phyloP scores from a whole-genome alignment of 176 grass and related monocot genomes.

The Musa beccarii region DNA sequence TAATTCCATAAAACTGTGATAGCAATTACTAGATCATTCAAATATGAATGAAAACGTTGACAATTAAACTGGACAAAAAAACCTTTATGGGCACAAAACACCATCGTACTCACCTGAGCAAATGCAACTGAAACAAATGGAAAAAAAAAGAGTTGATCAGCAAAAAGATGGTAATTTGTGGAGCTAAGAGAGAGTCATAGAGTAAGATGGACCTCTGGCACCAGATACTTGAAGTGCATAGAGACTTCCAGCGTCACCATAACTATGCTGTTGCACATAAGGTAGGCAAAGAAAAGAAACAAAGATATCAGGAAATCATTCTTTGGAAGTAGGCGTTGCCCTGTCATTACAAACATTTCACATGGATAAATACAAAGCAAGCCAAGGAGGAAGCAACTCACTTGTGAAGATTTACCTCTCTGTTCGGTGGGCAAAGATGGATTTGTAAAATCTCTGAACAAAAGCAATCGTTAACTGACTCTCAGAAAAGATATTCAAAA shows the following conservation, averaged over 20 bases:
- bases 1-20: too few relatives aligned
- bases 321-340: background rate
- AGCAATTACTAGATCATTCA: too few relatives aligned
- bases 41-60: background rate
- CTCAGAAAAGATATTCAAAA: background rate
- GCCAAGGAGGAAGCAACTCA: conserved; percentile 23
- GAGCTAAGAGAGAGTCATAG: background rate
- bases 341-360: background rate
- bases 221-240: conserved; percentile 65
- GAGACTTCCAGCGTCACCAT: conserved; percentile 55
- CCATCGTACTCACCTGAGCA: conserved; percentile 48
- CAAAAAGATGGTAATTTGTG: background rate
- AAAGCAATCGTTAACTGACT: background rate
- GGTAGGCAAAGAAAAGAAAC: conserved; percentile 1
- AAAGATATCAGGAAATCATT: conserved; percentile 1
- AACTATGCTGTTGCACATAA: conserved; percentile 41
- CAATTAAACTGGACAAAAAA: conserved; percentile 1
- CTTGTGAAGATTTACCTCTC: conserved; percentile 60
- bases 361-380: background rate
- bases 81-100: background rate
- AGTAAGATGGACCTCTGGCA: conserved; percentile 28
- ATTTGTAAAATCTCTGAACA: conserved; percentile 91
- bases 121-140: conserved; percentile 47
- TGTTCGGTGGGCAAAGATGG: conserved; percentile 87
- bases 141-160: conserved; percentile 2